Base-by-base conservation (phyloP, 768 basidiomycete species). In the Suillus subalutaceus region DNA sequence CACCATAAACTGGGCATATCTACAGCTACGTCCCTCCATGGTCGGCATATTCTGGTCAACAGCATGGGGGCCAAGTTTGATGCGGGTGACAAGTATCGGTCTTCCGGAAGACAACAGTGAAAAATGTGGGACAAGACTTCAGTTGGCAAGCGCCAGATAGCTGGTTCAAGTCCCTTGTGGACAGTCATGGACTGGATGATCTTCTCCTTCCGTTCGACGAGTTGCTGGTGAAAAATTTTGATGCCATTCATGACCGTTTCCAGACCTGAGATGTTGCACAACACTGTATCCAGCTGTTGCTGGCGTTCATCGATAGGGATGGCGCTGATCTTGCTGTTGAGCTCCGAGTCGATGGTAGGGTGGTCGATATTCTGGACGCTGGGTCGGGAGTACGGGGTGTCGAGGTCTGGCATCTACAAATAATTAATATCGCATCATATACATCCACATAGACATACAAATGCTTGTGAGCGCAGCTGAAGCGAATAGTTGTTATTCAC, bases 111-210 rank as follows among this genome's bases (percentile, higher is more conserved):
- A 67, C 79, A 82, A 20, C 77, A 74, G 10, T 71, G 69, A 70
- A 86, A 86, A 43, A 87, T 82, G 71, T 84, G 82, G 43, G 79
- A 77, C 38, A 80, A 77, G 4, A 86, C 71, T 70, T 86, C 85
- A 2, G 80, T 53, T 6, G 85, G 84, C 8, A 86, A 73, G 16
- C 70, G 67, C 59, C 76, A 72, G 65, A 86, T 81, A 44, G 69
- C 68, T 9, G 73, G 72, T 35, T 1, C 35, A 35, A 35, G 35
- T 35, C 6, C 6, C 35, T 1, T 35, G 35, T 78, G 74, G 2
- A 43, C 61, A 4, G 67, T 43, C 63, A 76, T 6, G 6, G 6
- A 35, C 6, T 35, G 35, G 35, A 35, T 35, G 35, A 35, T 35
- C 5, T 32, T 5, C 4, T 32, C 32, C 32, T 32, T 32, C 32